Conservation (phyloP, 257 asterid genomes). For the Mentha longifolia region DNA sequence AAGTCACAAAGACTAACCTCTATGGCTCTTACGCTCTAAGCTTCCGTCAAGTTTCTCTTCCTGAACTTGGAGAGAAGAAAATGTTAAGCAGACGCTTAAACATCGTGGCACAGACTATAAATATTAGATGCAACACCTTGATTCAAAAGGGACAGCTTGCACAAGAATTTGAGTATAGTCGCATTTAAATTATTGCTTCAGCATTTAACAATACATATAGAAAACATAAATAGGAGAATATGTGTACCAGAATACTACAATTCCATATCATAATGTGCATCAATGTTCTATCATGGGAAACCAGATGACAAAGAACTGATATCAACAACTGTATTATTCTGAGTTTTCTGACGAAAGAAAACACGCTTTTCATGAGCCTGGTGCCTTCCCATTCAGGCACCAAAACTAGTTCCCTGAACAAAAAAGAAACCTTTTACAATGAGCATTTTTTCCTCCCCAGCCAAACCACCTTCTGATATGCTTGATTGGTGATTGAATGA, state of each 20-base stretch:
- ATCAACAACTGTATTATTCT: background rate
- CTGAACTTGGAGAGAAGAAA: conserved; percentile 41
- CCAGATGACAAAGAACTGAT: conserved; percentile 1
- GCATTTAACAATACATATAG: background rate
- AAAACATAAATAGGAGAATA: conserved; percentile 7
- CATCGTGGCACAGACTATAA: background rate
- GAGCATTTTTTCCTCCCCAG: background rate
- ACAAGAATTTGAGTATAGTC: background rate
- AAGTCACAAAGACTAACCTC: conserved; percentile 25
- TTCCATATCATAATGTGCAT: background rate
- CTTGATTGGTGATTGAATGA: background rate
- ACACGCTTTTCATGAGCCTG: conserved; percentile 10
- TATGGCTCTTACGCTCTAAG: conserved; percentile 33
- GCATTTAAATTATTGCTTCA: background rate
- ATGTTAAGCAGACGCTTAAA: background rate
- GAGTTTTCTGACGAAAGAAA: background rate
- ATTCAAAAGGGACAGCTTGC: background rate
- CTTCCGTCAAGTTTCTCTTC: conserved; percentile 35
- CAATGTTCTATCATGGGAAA: background rate
- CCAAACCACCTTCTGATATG: background rate
- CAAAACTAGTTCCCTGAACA: conserved; percentile 2
- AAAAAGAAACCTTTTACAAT: conserved; percentile 4
- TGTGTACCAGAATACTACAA: background rate
- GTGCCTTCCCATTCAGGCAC: background rate
- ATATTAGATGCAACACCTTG: background rate